These are phyloP conservation scores for Multifurca ochricompacta DNA, from an alignment of 768 basidiomycete species.

Conservation along the genomic window DNA sequence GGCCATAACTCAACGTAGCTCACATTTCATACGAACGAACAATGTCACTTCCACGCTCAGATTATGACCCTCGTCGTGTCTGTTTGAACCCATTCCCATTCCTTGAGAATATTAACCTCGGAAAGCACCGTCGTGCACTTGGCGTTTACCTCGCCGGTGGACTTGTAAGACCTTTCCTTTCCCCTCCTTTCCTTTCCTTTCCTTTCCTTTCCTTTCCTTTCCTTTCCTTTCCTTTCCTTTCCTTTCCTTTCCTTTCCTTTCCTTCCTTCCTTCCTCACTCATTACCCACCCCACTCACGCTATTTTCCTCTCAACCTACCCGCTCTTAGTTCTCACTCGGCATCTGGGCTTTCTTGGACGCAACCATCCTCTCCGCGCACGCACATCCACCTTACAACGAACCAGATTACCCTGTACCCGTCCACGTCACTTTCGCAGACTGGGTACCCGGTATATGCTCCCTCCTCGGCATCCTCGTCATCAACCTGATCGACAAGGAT, in stretches of 20 bases:
- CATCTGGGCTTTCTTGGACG: conserved; percentile 93
- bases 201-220: too few species aligned
- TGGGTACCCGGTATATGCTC: conserved; percentile 97
- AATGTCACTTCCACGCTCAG: conserved; percentile 61
- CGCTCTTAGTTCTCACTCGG: conserved; percentile 82
- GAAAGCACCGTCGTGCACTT: conserved; percentile 69
- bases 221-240: too few species aligned
- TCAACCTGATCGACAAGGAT: conserved; percentile 94
- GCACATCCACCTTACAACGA: conserved; percentile 68
- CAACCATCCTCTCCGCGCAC: conserved; percentile 82
- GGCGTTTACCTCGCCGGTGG: conserved; percentile 91
- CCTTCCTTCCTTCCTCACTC: conserved; percentile 8
- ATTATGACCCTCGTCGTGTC: conserved; percentile 83
- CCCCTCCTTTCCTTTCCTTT: too few species aligned
- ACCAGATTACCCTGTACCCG: conserved; percentile 59
- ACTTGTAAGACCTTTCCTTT: conserved; percentile 67
- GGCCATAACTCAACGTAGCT: too few species aligned
- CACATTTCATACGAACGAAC: neutral
- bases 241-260: too few species aligned
- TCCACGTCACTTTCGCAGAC: conserved; percentile 88
- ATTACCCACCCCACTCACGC: neutral
- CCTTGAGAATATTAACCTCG: conserved; percentile 46
- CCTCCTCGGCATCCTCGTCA: conserved; percentile 83
- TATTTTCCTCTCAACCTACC: neutral
- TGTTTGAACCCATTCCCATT: conserved; percentile 79